phyloP scores from a whole-genome alignment of 306 rosid genomes.

The Datisca glomerata region DNA sequence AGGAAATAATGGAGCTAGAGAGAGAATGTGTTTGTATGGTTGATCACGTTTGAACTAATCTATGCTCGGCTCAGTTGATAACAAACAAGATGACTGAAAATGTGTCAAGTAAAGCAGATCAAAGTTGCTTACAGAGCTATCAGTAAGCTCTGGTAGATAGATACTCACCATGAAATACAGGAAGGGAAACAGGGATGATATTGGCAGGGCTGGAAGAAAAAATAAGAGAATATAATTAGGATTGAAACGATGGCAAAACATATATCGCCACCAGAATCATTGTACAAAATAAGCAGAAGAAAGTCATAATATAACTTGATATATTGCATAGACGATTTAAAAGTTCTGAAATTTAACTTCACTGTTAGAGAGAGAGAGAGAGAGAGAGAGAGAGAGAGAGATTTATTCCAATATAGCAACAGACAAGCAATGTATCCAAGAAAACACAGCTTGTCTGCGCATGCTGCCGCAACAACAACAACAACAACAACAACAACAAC shows the following conservation, averaged over 20 bases:
- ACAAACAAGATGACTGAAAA: too few relatives aligned
- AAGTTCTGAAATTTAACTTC: background rate
- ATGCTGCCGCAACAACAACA: too few relatives aligned
- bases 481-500: too few relatives aligned
- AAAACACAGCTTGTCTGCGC: too few relatives aligned
- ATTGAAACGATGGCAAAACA: background rate
- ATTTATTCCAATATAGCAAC: too few relatives aligned
- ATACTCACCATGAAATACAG: constrained; percentile 44
- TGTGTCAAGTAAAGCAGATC: background rate
- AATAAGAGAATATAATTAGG: background rate
- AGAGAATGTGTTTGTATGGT: background rate
- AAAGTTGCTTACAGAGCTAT: background rate
- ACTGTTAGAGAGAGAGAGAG: background rate
- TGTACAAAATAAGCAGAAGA: background rate
- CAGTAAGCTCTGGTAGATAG: background rate
- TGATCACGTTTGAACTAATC: background rate
- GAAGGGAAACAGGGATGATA: constrained; percentile 34
- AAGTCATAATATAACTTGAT: background rate
- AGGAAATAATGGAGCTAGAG: background rate
- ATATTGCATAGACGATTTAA: background rate
- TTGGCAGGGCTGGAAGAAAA: constrained; percentile 32
- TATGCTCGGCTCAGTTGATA: background rate
- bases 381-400: too few relatives aligned
- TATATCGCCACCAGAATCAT: background rate
- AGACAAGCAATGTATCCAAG: too few relatives aligned